Evolutionary conservation across 2,329 filamentous ascomycete species (phyloP), one percentile per base, ranked within the genome.

Genomic region (Ceratocystis destructans): DNA sequence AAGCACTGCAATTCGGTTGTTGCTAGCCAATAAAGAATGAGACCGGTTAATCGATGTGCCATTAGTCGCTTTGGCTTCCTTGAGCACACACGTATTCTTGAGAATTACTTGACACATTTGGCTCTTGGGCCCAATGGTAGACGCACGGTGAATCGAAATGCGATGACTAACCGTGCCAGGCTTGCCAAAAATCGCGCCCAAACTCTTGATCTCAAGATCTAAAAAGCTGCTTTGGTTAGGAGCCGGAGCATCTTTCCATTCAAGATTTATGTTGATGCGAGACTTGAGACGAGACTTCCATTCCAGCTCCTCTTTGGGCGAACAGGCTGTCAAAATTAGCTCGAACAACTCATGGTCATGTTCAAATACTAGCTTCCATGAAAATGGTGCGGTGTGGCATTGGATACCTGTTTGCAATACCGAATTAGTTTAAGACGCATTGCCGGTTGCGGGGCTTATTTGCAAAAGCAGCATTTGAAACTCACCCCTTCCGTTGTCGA

Each of bases 291-390:
- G 82, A 17, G 78, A 79, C 69, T 87, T 86, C 93, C 94, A 99
- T 71, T 87, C 84, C 59, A 82, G 78, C 71, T 94, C 90, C 73
- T 99, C 93, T 50, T 82, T 84, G 0, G 84, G 79, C 1, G 88
- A 93, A 71, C 91, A 96, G 45, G 91, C 93, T 70, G 88, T 95
- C 76, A 96, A 80, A 50, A 96, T 85, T 17, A 96, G 76, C 75
- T 97, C 93, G 73, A 89, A 93, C 64, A 93, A 79, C 68, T 88
- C 85, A 70, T 88, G 83, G 66, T 87, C 81, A 70, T 84, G 83
- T 73, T 94, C 87, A 72, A 97, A 96, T 2, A 90, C 80, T 10
- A 96, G 72, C 73, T 97, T 99, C 93, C 92, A 97, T 1, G 91
- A 94, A 74, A 89, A 89, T 0, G 89, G 86, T 0, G 89, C 89